These are phyloP conservation scores for Paecilomyces formosus DNA, from an alignment of 2,329 filamentous ascomycete genomes.

Conservation along the genomic window DNA sequence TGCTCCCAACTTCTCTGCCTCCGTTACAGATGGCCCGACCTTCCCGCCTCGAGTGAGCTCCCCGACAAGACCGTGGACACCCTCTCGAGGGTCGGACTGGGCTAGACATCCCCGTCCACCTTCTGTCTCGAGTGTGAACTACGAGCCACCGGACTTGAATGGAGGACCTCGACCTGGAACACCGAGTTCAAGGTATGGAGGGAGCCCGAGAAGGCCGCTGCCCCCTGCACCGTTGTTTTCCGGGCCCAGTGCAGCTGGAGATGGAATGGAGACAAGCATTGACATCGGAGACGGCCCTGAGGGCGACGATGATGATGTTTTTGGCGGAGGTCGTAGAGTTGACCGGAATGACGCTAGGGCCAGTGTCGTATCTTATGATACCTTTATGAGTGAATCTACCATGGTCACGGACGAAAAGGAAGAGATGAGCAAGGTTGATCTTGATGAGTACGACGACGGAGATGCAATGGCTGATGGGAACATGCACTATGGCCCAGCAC, in stretches of 20 bases:
- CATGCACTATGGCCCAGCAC: conserved; percentile 75
- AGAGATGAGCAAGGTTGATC: conserved; percentile 32
- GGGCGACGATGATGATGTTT: conserved; percentile 68
- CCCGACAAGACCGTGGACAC: conserved; percentile 47
- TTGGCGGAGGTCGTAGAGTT: conserved; percentile 44
- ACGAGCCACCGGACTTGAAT: conserved; percentile 82
- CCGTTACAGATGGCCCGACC: conserved; percentile 25
- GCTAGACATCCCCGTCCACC: conserved; percentile 66
- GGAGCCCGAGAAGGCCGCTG: conserved; percentile 76
- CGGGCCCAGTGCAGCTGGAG: conserved; percentile 37
- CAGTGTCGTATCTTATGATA: conserved; percentile 55
- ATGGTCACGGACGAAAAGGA: conserved; percentile 48
- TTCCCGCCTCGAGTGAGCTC: conserved; percentile 33
- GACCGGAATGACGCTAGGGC: conserved; percentile 49
- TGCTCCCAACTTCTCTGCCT: conserved; percentile 32
- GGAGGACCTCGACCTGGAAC: conserved; percentile 86
- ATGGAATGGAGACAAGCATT: conserved; percentile 35
- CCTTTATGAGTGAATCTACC: conserved; percentile 55
- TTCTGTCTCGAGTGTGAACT: conserved; percentile 54
- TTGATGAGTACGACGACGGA: conserved; percentile 38
- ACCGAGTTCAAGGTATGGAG: conserved; percentile 79
- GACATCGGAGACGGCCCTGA: conserved; percentile 48
- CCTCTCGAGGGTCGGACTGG: conserved; percentile 55
- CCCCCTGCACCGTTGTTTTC: conserved; percentile 84
- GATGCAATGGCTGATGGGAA: conserved; percentile 54